phyloP scores from a whole-genome alignment of 208 protist species.

The Wallacemonas sp. region DNA sequence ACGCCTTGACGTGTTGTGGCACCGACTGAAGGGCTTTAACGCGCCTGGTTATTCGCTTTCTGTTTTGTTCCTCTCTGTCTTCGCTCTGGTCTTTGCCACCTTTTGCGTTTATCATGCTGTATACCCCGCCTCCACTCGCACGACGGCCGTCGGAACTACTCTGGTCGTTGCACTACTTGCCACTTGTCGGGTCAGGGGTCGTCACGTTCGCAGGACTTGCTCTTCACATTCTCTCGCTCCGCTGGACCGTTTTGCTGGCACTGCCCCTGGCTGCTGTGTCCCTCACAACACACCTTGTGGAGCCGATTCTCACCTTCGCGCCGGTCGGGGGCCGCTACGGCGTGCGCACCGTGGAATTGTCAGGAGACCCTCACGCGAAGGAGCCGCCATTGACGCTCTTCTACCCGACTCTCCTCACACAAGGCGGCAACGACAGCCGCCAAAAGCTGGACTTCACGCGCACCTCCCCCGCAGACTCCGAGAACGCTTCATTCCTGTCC shows the following conservation, averaged over 20 bases:
- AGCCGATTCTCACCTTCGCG: constrained; percentile 41
- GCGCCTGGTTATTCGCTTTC: neutral
- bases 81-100: neutral
- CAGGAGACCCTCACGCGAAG: constrained; percentile 6
- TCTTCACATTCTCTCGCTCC: neutral
- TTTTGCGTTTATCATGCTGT: neutral
- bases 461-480: no score
- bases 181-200: neutral
- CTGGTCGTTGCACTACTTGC: constrained; percentile 10
- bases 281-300: constrained; percentile 12
- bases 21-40: no score
- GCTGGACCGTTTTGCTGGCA: neutral
- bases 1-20: no score
- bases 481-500: neutral
- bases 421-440: neutral
- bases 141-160: neutral
- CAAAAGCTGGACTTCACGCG: constrained; percentile 5
- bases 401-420: constrained; percentile 69
- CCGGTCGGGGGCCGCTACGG: constrained; percentile 50
- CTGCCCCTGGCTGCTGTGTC: neutral
- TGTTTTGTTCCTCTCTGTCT: neutral
- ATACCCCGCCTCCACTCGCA: neutral
- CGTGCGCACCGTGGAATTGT: constrained; percentile 42
- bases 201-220: neutral
- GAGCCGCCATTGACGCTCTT: constrained; percentile 61